Conservation (phyloP, 306 rosid genomes). For the Malus orientalis region DNA sequence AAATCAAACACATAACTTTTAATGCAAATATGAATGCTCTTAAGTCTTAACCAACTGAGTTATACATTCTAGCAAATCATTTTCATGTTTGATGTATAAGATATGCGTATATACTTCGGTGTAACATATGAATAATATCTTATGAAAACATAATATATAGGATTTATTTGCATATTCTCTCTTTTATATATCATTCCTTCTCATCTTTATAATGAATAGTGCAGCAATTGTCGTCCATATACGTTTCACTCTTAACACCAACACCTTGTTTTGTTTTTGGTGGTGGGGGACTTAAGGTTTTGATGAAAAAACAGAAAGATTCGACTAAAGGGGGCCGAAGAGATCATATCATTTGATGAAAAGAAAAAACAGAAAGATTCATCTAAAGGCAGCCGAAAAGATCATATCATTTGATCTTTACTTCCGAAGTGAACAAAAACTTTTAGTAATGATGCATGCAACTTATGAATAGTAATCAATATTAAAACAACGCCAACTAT, state of each 20-base stretch:
- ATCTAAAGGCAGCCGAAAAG: background rate
- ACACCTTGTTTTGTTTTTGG: background rate
- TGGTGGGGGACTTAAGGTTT: background rate
- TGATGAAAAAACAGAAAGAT: background rate
- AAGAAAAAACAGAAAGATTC: background rate
- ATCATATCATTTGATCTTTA: background rate
- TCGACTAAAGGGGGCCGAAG: background rate
- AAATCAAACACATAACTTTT: background rate
- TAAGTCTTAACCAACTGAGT: background rate
- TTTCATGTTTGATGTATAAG: background rate
- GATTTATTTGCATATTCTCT: conserved; percentile 16
- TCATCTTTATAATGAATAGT: conserved; percentile 2
- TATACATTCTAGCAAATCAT: background rate
- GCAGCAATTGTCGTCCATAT: conserved; percentile 18
- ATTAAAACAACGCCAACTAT: no score
- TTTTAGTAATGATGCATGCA: background rate
- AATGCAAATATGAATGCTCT: background rate
- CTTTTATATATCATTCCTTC: background rate
- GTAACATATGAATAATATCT: background rate
- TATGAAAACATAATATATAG: background rate
- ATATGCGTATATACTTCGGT: background rate
- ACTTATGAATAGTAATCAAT: background rate
- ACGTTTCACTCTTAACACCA: conserved; percentile 8
- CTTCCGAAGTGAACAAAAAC: background rate
- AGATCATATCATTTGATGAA: background rate